Percentiles rank a stretch among this genome's conserved stretches.
Evolutionary conservation across 1,284 basidiomycete species (phyloP).

Genomic region (Inonotus obliquus): DNA sequence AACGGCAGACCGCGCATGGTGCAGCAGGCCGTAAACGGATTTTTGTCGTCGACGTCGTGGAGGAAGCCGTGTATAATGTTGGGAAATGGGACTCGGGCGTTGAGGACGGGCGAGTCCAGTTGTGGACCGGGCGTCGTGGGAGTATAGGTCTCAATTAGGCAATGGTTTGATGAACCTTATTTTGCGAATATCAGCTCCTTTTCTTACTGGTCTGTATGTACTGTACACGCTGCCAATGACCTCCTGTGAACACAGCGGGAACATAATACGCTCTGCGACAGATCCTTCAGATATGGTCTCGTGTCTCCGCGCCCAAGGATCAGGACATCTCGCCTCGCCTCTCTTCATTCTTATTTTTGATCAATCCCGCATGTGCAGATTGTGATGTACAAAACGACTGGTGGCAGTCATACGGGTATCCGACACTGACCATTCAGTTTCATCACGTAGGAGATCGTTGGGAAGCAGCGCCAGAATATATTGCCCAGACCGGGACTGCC

Average conservation of each 20-base stretch:
- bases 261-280: neutral
- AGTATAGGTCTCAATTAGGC: neutral
- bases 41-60: neutral
- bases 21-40: conserved; percentile 4
- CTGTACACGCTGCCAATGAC: neutral
- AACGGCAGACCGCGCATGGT: conserved; percentile 19
- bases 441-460: conserved; percentile 5
- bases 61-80: neutral
- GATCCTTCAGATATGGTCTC: neutral
- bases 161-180: conserved; percentile 1
- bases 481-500: neutral
- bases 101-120: neutral
- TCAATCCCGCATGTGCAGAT: too few relatives aligned
- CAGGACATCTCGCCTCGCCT: too few relatives aligned
- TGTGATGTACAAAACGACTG: neutral
- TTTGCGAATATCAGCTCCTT: neutral
- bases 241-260: neutral
- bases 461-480: neutral
- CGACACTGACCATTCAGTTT: neutral
- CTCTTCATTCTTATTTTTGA: too few relatives aligned
- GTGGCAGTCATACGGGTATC: too few relatives aligned
- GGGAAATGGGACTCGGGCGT: conserved; percentile 4
- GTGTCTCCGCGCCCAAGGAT: neutral
- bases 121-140: neutral
- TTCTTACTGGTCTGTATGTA: neutral